Percentiles rank a stretch among this genome's conserved stretches.
These are phyloP conservation scores for Trichoderma koningiopsis DNA, from an alignment of 2,329 filamentous ascomycete species.

Conservation along the genomic window DNA sequence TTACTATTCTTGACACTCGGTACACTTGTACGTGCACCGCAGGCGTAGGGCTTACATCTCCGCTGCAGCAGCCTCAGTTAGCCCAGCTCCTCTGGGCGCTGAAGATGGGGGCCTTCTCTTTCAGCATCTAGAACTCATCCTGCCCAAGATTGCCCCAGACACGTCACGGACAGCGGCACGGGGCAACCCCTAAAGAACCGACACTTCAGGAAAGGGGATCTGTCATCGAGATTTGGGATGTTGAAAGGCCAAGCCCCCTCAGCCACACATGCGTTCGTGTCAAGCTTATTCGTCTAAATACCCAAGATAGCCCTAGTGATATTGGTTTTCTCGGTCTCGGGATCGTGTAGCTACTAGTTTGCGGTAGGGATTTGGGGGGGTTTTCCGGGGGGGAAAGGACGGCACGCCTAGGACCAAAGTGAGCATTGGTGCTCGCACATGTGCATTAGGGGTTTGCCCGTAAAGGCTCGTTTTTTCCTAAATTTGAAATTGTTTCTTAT, in stretches of 20 bases:
- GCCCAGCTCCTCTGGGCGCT: background rate
- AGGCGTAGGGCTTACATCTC: slow-evolving; percentile 8
- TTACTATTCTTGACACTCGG: background rate
- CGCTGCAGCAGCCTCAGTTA: slow-evolving; percentile 1
- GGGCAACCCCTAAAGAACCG: background rate
- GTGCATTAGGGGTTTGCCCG: background rate
- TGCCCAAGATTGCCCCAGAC: background rate
- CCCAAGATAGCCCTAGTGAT: background rate
- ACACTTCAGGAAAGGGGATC: background rate
- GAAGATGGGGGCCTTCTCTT: background rate
- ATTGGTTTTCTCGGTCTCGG: background rate
- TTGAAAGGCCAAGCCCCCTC: slow-evolving; percentile 1
- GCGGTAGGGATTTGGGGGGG: background rate
- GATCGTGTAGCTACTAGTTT: background rate
- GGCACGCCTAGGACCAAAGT: background rate
- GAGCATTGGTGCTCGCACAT: background rate
- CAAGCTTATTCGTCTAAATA: background rate
- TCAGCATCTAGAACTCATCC: background rate
- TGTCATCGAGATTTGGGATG: background rate
- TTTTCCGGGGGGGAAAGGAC: no score
- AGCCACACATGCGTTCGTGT: slow-evolving; percentile 11
- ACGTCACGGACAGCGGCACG: background rate
- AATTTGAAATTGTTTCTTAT: background rate
- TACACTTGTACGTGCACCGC: background rate
- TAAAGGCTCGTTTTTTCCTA: background rate